Evolutionary conservation across 176 grass and related monocot species (phyloP).

Genomic region (Aegilops longissima): DNA sequence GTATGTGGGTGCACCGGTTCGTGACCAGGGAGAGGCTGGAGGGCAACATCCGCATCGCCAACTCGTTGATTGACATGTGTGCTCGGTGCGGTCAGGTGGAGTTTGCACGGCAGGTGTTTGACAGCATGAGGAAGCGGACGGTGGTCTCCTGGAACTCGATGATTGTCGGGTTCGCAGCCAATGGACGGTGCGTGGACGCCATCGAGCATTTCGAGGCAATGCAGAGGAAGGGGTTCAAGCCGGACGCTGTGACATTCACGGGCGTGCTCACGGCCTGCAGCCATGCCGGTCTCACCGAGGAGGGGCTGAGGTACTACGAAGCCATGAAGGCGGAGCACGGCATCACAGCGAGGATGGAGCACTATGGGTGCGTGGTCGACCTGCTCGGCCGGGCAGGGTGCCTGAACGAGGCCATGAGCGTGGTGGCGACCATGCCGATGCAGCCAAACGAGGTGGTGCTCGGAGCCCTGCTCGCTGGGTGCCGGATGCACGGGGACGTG

Average conservation of each 20-base stretch:
- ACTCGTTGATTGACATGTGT: slow-evolving; percentile 71
- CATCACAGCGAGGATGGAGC: slow-evolving; percentile 52
- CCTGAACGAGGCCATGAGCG: slow-evolving; percentile 44
- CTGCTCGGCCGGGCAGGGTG: slow-evolving; percentile 59
- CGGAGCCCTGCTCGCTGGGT: slow-evolving; percentile 58
- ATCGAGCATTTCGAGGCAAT: slow-evolving; percentile 63
- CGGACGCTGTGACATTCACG: slow-evolving; percentile 60
- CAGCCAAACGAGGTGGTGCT: slow-evolving; percentile 71
- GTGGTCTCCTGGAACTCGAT: slow-evolving; percentile 69
- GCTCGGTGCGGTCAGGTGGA: slow-evolving; percentile 55
- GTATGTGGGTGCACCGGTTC: slow-evolving; percentile 68
- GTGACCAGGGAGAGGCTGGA: background rate
- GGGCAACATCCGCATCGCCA: slow-evolving; percentile 46
- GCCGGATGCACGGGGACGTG: slow-evolving; percentile 50
- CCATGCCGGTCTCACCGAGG: slow-evolving; percentile 46
- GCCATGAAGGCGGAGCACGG: slow-evolving; percentile 39
- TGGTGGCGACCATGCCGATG: slow-evolving; percentile 51
- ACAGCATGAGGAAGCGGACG: slow-evolving; percentile 42
- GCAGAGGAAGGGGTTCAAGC: slow-evolving; percentile 47
- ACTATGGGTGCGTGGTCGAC: slow-evolving; percentile 73
- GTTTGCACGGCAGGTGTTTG: slow-evolving; percentile 58
- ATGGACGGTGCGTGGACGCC: slow-evolving; percentile 38
- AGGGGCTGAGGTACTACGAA: slow-evolving; percentile 53
- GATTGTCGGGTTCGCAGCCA: slow-evolving; percentile 48
- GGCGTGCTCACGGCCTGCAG: slow-evolving; percentile 70